Base-by-base conservation (phyloP, 257 asterid genomes). In the Ballota nigra region DNA sequence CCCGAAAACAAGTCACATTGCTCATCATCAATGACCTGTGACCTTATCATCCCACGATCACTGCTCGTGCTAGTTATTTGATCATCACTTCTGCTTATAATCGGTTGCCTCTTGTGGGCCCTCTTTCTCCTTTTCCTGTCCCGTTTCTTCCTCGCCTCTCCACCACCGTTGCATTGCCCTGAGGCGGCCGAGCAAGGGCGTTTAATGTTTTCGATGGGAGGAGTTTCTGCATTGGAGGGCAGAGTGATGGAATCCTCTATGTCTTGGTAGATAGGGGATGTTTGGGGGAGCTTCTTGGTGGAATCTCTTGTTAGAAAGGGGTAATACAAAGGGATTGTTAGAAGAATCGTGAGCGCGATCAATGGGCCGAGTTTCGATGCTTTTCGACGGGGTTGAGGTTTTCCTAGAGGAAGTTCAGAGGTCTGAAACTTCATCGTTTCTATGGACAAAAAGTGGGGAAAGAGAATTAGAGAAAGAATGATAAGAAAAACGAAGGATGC, bases 1-100 rank as follows among this genome's bases (percentile, higher is more conserved):
- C 99, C 99, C 0, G 89, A 41, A 76, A 87, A 94, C 56, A 94
- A 51, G 66, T 91, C 85, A 65, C 98, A 94, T 2, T 63, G 33
- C 22, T 45, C 84, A 1, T 76, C 79, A 2, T 72, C 84, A 6
- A 60, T 11, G 5, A 78, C 16, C 18, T 63, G 51, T 18, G 72
- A 24, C 8, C 83, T 56, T 23, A 82, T 31, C 67, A 4, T 40
- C 34, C 22, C 71, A 3, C 75, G 64, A 6, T 70, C 22, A 8
- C 16, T 52, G 4, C 8, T 9, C 5, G 1, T 33, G 9, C 38
- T 28, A 5, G 1, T 43, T 0, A 0, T 38, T 29, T 64, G 52
- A 8, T 74, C 49, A 5, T n/a, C 57, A 2, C 56, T 13, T 5
- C 33, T 41, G 31, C 60, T 69, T 13, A 56, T 33, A 29, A 29